Base-by-base conservation (phyloP, 129 eudicot species). In the Saussurea involucrata region DNA sequence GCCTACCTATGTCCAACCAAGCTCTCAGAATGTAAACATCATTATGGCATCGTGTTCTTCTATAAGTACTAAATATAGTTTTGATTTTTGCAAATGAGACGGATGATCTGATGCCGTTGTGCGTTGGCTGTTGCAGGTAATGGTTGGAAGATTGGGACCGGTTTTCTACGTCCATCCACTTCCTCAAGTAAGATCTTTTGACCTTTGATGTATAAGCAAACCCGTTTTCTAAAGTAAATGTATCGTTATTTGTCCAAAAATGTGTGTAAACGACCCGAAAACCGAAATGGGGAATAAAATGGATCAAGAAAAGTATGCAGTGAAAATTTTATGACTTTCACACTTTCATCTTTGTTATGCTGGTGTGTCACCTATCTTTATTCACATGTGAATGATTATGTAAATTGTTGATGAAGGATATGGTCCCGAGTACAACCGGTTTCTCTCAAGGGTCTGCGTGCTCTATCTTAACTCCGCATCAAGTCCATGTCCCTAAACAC, bases 101-200 rank as follows among this genome's bases (percentile, higher is more conserved):
- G n/a, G 63, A 44, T 32, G 44, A 46, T 72, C n/a, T 34, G 25
- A 53, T 34, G 20, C 8, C 13, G 11, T 66, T 63, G 31, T 72
- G 20, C 20, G 18, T 34, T 40, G 63, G 61, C 77, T 49, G 72
- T 83, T 61, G 69, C 88, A 91, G 97, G 90, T 84, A 60, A 84
- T 89, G 90, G 80, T 85, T 74, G 98, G 96, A 82, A 81, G 93
- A 82, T 63, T 78, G 29, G 97, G 89, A 57, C 97, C 86, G 21
- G 88, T 91, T 69, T 90, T 89, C 69, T 94, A 87, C 71, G 81
- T 87, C 77, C 93, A 91, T 85, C 98, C 98, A 20, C 85, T 89
- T 71, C 80, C 93, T 75, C 90, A 87, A 79, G 98, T 94, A 85
- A 89, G 97, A 74, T 80, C 44, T 57, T 36, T 63, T 8, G 49